Base-by-base conservation (phyloP, 73 alveolate species). In the Paramecium octaurelia region DNA sequence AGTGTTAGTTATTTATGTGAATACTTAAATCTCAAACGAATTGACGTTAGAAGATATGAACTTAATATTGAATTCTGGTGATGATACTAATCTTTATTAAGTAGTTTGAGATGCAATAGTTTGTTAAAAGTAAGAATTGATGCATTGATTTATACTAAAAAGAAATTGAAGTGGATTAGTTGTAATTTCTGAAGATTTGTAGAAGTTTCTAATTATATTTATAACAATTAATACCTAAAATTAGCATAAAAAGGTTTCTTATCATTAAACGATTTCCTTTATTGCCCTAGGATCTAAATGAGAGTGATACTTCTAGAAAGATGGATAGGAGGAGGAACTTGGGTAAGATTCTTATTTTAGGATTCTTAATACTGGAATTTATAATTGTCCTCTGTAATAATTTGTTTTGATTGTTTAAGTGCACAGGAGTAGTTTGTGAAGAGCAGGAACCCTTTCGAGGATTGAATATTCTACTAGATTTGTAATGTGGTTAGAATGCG, bases 21-120 rank as follows among this genome's bases (percentile, higher is more conserved):
- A 99, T 93, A 98, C 99, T 14, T 98, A 99, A 95, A 97, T 98
- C 59, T 97, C 98, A 69, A 96, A 98, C 92, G 99, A 98, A 86
- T 98, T 97, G 58, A 98, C 98, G 99, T 96, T 99, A 23, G 99
- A 98, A 92, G 99, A 97, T 93, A 96, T 98, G 70, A 98, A 98
- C 94, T 97, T 97, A 85, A 97, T 98, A 60, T 97, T 98, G 44
- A 97, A 97, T 95, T 96, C 99, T 34, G 99, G 99, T 11, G 99
- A 98, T 96, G 99, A 97, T 14, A 99, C 99, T 23, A 95, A 97
- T 88, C 93, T 98, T 44, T 98, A 98, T 86, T 95, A 97, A 92
- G 99, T 97, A 95, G 99, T 97, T 31, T 98, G 38, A 94, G 99
- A 91, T 98, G 97, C 90, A 98, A 98, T 86, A 95, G 97, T 76